Conservation (phyloP, 257 asterid species). For the Dorcoceras hygrometricum region DNA sequence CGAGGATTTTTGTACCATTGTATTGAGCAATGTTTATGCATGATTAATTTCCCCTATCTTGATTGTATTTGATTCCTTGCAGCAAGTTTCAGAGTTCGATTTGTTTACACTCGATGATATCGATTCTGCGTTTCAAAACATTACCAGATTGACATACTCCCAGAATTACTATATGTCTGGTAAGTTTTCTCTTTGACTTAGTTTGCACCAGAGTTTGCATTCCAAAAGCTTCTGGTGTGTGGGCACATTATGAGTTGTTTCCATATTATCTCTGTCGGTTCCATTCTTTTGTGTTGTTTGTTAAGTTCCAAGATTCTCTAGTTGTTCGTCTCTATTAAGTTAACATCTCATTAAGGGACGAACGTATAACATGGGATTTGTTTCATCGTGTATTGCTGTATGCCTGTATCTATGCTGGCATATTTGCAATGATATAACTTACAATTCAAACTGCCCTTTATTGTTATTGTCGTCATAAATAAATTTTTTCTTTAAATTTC, state of each 20-base stretch:
- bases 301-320: neutral
- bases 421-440: slow-evolving; percentile 13
- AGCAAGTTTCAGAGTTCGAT: slow-evolving; percentile 96
- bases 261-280: neutral
- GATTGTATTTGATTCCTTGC: slow-evolving; percentile 35
- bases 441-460: slow-evolving; percentile 17
- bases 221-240: slow-evolving; percentile 12
- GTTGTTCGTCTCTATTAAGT: neutral
- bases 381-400: neutral
- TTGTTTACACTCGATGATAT: slow-evolving; percentile 92
- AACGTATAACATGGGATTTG: neutral
- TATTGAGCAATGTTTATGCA: neutral
- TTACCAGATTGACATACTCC: slow-evolving; percentile 87
- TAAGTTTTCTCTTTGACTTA: slow-evolving; percentile 33
- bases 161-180: slow-evolving; percentile 91
- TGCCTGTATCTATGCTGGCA: slow-evolving; percentile 2
- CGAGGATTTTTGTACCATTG: neutral
- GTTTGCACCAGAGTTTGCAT: slow-evolving; percentile 3
- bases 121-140: slow-evolving; percentile 76
- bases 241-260: slow-evolving; percentile 6
- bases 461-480: slow-evolving; percentile 17
- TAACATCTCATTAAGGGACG: slow-evolving; percentile 4
- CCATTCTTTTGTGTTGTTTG: neutral
- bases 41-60: slow-evolving; percentile 13
- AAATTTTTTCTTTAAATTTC: neutral